Evolutionary conservation across 768 basidiomycete genomes (phyloP).

Genomic region (Auriscalpium vulgare): DNA sequence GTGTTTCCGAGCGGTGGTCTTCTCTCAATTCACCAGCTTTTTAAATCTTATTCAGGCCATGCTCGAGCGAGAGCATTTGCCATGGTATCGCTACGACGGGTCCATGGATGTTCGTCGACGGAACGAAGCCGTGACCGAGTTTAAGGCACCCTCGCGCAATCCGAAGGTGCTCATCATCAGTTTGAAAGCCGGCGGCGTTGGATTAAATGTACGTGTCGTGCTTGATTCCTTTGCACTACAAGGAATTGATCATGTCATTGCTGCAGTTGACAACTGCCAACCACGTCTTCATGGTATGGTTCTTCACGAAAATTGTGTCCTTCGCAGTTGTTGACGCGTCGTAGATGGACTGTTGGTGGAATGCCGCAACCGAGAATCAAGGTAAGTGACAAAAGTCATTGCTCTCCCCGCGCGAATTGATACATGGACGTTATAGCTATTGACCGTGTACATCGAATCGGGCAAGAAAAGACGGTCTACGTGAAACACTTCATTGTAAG

Average conservation of each 20-base stretch:
- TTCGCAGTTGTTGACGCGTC: neutral
- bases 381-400: constrained; percentile 30
- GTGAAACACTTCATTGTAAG: constrained; percentile 81
- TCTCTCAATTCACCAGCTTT: constrained; percentile 87
- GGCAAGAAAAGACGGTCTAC: constrained; percentile 74
- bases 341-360: constrained; percentile 94
- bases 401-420: neutral
- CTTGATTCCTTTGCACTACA: neutral
- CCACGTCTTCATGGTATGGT: constrained; percentile 74
- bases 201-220: constrained; percentile 52
- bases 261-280: constrained; percentile 68
- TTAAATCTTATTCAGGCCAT: constrained; percentile 71
- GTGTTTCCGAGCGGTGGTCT: constrained; percentile 76
- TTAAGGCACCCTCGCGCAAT: constrained; percentile 58
- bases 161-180: constrained; percentile 75
- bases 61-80: constrained; percentile 59
- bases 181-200: constrained; percentile 89
- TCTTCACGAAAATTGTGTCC: neutral
- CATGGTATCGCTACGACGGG: constrained; percentile 83
- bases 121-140: constrained; percentile 65
- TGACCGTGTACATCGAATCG: constrained; percentile 80
- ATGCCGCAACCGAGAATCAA: constrained; percentile 76
- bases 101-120: constrained; percentile 85
- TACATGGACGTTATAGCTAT: constrained; percentile 41
- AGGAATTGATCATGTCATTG: neutral